Conservation (phyloP, 2,329 filamentous ascomycete genomes). For the Seiridium unicorne region DNA sequence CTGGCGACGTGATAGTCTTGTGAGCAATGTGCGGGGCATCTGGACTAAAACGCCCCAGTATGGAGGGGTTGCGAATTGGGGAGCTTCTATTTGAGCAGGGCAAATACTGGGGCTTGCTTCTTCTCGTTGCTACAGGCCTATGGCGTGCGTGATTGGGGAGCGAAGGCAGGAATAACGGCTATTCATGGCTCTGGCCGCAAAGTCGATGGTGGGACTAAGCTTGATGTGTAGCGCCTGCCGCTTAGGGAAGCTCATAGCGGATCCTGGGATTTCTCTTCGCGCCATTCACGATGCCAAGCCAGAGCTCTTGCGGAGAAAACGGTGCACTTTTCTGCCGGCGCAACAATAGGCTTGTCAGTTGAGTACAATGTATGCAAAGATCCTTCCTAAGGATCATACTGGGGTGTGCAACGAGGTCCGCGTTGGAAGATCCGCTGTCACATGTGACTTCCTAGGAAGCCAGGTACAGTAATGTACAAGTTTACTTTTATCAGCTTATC, state of each 20-base stretch:
- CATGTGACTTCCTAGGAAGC: no score
- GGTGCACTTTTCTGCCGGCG: neutral
- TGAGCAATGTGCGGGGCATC: conserved; percentile 21
- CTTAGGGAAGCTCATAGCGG: neutral
- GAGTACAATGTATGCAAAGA: no score
- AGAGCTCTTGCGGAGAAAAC: neutral
- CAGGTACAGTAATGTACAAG: no score
- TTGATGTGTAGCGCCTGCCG: neutral
- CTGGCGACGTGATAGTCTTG: conserved; percentile 10
- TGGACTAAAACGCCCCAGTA: conserved; percentile 6
- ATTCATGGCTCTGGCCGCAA: neutral
- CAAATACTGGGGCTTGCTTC: neutral
- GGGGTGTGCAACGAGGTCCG: no score
- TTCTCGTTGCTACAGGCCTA: neutral
- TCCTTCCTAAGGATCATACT: no score
- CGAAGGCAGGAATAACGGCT: neutral
- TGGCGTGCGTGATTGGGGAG: neutral
- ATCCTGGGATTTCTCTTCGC: neutral
- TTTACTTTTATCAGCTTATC: neutral
- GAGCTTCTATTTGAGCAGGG: neutral
- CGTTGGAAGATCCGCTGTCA: no score
- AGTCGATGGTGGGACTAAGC: neutral
- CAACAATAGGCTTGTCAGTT: no score
- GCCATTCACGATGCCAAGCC: neutral
- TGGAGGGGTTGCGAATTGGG: neutral